Conservation (phyloP, 495 filamentous ascomycete genomes). For the Lepidopterella palustris region DNA sequence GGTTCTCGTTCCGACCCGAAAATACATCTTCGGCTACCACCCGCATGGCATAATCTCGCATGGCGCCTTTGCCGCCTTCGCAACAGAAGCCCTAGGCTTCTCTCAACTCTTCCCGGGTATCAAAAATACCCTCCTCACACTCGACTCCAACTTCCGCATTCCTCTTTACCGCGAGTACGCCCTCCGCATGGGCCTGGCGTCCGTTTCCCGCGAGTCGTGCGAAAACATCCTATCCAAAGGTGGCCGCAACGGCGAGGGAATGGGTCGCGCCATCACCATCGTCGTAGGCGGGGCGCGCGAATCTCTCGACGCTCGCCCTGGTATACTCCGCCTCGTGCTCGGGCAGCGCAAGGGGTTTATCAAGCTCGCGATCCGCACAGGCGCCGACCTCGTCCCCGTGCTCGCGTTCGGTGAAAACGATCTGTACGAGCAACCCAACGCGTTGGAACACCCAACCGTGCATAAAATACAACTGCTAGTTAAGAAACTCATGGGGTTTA, state of each 20-base stretch:
- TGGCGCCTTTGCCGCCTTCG: conserved; percentile 89
- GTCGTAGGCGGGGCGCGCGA: conserved; percentile 90
- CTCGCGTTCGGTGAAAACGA: conserved; percentile 93
- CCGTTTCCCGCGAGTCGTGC: conserved; percentile 85
- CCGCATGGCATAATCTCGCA: conserved; percentile 96
- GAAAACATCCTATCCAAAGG: conserved; percentile 76
- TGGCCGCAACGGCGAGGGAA: conserved; percentile 73
- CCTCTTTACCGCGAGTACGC: conserved; percentile 92
- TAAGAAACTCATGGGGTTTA: conserved; percentile 85
- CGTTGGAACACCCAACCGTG: conserved; percentile 62
- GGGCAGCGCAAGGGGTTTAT: conserved; percentile 84
- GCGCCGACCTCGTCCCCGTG: conserved; percentile 87
- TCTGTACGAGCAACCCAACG: conserved; percentile 79
- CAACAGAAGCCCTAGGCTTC: conserved; percentile 86
- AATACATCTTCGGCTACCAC: conserved; percentile 98
- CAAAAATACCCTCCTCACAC: conserved; percentile 82
- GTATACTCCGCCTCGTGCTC: conserved; percentile 65
- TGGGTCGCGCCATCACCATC: conserved; percentile 93
- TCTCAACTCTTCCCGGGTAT: conserved; percentile 90
- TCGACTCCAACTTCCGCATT: conserved; percentile 90
- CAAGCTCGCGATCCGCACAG: conserved; percentile 82
- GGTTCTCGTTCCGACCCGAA: conserved; percentile 70
- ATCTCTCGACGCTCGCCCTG: conserved; percentile 77
- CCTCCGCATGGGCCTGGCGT: conserved; percentile 75
- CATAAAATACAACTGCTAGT: conserved; percentile 71